Conservation (phyloP, 2,329 filamentous ascomycete species). For the Westerdykella sp. region DNA sequence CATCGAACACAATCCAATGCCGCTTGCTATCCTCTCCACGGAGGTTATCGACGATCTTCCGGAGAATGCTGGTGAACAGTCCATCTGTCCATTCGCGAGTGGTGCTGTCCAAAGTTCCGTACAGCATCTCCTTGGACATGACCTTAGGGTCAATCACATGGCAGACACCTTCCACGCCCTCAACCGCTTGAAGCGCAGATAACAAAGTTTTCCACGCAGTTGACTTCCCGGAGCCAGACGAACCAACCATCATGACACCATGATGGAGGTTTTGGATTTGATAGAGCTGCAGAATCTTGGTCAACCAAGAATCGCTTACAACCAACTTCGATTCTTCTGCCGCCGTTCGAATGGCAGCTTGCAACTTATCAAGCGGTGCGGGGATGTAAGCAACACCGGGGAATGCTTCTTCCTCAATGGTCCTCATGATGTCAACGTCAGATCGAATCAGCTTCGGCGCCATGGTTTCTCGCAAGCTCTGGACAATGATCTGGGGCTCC, state of each 20-base stretch:
- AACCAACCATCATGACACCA: constrained; percentile 99
- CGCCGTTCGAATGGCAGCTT: constrained; percentile 73
- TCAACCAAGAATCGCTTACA: constrained; percentile 93
- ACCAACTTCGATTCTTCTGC: constrained; percentile 82
- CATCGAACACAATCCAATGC: constrained; percentile 99
- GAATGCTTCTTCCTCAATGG: constrained; percentile 80
- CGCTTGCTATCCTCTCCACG: constrained; percentile 94
- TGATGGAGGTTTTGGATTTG: constrained; percentile 98
- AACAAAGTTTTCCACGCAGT: constrained; percentile 89
- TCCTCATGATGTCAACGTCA: constrained; percentile 82
- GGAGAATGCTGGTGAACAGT: constrained; percentile 92
- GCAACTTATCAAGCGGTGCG: constrained; percentile 73
- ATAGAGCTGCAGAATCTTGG: constrained; percentile 91
- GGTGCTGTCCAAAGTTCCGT: constrained; percentile 91
- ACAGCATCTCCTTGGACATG: constrained; percentile 98
- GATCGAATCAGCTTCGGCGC: constrained; percentile 91
- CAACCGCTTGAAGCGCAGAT: constrained; percentile 83
- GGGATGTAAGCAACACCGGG: constrained; percentile 89
- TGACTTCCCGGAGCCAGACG: constrained; percentile 95
- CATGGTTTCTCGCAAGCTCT: constrained; percentile 97
- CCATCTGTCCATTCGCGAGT: constrained; percentile 99
- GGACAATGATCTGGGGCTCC: constrained; percentile 95
- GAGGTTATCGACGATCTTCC: constrained; percentile 98
- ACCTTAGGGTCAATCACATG: constrained; percentile 99
- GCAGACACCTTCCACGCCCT: constrained; percentile 86